phyloP scores from a whole-genome alignment of 2,329 filamentous ascomycete species.

The Phoma sp. region DNA sequence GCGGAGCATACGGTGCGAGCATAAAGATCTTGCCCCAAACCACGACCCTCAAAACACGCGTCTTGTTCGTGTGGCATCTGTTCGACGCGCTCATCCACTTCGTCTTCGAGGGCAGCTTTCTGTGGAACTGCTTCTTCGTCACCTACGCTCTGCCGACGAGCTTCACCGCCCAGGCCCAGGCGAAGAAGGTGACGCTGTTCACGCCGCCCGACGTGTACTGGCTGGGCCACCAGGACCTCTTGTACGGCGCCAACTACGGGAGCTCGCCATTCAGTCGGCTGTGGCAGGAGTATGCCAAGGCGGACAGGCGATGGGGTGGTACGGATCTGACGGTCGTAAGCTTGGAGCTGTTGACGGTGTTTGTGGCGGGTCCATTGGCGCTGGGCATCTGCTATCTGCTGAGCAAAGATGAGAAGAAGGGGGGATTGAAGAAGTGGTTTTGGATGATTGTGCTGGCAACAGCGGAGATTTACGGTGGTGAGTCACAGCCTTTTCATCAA shows the following conservation, averaged over 20 bases:
- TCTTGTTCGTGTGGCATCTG: slow-evolving; percentile 92
- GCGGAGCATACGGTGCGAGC: slow-evolving; percentile 59
- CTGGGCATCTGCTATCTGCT: slow-evolving; percentile 63
- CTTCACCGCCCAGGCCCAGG: slow-evolving; percentile 36
- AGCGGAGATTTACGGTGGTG: slow-evolving; percentile 68
- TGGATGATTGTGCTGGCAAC: slow-evolving; percentile 65
- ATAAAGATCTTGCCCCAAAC: slow-evolving; percentile 59
- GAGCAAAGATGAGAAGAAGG: slow-evolving; percentile 48
- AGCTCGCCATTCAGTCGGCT: slow-evolving; percentile 59
- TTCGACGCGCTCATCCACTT: slow-evolving; percentile 94
- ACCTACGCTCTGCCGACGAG: slow-evolving; percentile 55
- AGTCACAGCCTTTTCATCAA: slow-evolving; percentile 24
- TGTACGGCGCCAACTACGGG: slow-evolving; percentile 67
- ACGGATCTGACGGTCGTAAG: slow-evolving; percentile 65
- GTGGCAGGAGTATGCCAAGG: slow-evolving; percentile 72
- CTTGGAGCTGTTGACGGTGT: slow-evolving; percentile 67
- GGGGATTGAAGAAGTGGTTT: slow-evolving; percentile 54
- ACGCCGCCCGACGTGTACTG: slow-evolving; percentile 60
- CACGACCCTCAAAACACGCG: slow-evolving; percentile 65
- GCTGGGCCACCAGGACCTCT: slow-evolving; percentile 59
- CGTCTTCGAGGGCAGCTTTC: slow-evolving; percentile 86
- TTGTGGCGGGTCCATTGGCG: slow-evolving; percentile 64
- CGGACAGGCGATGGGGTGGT: slow-evolving; percentile 66
- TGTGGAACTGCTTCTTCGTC: slow-evolving; percentile 92
- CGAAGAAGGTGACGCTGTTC: slow-evolving; percentile 46